Evolutionary conservation across 495 filamentous ascomycete species (phyloP).

Genomic region (Tuber calosporum): DNA sequence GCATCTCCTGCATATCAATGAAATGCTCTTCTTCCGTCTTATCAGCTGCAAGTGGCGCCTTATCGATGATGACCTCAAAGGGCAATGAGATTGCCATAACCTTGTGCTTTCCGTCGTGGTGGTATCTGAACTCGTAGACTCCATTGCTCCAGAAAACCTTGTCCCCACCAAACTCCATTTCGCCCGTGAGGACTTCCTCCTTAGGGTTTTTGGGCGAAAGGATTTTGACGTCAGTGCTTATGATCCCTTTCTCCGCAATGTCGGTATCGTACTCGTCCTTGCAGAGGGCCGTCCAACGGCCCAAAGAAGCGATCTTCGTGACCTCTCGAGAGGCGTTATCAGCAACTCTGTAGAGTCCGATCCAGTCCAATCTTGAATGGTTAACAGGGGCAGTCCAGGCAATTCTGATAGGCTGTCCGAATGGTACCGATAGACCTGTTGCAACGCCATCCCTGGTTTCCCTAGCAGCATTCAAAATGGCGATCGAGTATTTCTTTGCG

Average conservation of each 20-base stretch:
- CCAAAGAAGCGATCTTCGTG: conserved; percentile 75
- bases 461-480: conserved; percentile 47
- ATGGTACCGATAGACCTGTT: conserved; percentile 72
- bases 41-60: conserved; percentile 58
- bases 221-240: conserved; percentile 56
- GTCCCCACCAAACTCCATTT: conserved; percentile 82
- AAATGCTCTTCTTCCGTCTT: conserved; percentile 52
- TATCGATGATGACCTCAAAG: conserved; percentile 74
- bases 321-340: conserved; percentile 81
- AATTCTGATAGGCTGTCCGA: conserved; percentile 83
- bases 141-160: conserved; percentile 96
- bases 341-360: conserved; percentile 87
- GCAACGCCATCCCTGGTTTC: conserved; percentile 52
- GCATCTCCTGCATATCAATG: conserved; percentile 41
- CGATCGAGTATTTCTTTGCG: conserved; percentile 70
- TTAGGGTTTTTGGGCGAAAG: conserved; percentile 46
- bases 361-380: conserved; percentile 90
- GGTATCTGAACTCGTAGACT: conserved; percentile 92
- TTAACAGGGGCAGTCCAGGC: conserved; percentile 87
- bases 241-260: conserved; percentile 68
- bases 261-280: conserved; percentile 68
- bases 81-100: conserved; percentile 94
- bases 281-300: conserved; percentile 80
- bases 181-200: conserved; percentile 58
- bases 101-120: conserved; percentile 87